Evolutionary conservation across 768 basidiomycete species (phyloP), one percentile per base, ranked within the genome.

Genomic region (Candolleomyces aberdarensis): DNA sequence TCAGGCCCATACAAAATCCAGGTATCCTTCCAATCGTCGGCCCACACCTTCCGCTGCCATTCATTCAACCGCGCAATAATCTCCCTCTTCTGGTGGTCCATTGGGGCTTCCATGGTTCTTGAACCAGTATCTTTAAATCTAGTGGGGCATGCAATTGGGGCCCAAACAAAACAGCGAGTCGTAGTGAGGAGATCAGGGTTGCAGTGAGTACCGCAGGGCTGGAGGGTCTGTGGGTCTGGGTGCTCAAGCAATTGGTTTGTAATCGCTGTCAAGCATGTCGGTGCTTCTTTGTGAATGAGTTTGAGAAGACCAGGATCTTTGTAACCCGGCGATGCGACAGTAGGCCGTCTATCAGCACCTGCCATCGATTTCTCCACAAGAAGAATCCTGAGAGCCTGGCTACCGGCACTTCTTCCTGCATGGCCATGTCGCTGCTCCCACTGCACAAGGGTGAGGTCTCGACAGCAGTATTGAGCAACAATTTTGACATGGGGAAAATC

Each of bases 391-490:
- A 64, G 8, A 44, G 61, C 61, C 6, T 47, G 31, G 4, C 7
- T 48, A 14, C 63, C 63, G 1, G 3, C 22, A 22, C 52, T 59
- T 49, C 63, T 4, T 36, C 20, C 63, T 9, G 57, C 61, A 10
- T 61, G 14, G 13, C 63, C 63, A 40, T 52, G 60, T 1, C 61
- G 62, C 44, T 70, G 69, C 17, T 62, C 62, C 55, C 47, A 50
- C 57, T 47, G 60, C 15, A 54, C 61, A 1, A 68, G 14, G 6
- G 62, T 63, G 6, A 70, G 56, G 22, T 54, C 63, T 1, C 62
- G 52, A 26, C 54, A 56, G 26, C 60, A 41, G 46, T 65, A 66
- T 46, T 68, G 67, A 10, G 69, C 53, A 17, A 69, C 62, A 10
- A 57, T 13, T 17, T 22, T 43, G 20, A 69, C 66, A 26, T 26